Base-by-base conservation (phyloP, 352 stramenopile genomes). In the Phytophthora litchii region DNA sequence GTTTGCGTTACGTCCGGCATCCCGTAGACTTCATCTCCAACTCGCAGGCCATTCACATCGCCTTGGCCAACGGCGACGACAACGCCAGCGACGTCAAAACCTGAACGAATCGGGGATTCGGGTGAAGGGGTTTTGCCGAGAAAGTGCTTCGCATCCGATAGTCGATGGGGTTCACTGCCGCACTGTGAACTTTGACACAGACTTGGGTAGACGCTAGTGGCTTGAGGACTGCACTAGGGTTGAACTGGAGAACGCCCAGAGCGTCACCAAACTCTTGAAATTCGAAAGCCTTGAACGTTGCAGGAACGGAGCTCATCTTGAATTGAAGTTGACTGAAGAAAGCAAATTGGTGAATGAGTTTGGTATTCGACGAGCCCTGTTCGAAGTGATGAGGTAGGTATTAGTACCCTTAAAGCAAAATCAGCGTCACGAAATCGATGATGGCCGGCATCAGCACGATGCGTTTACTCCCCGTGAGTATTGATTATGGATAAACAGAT, bases 351-450 rank as follows among this genome's bases (percentile, higher is more conserved):
- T 20, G 11, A 47, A 32, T 35, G 40, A 32, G 23, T 3, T 27
- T 27, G 23, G 5, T 27, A 27, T 27, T 27, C 23, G 3, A 27
- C 23, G 23, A 27, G 23, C 23, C 3, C 23, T 27, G 5, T 5
- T 27, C 23, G 23, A 27, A 27, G 23, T 27, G 23, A 27, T 27
- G n/a, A n/a, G n/a, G n/a, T n/a, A n/a, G n/a, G n/a, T n/a, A n/a
- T n/a, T n/a, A n/a, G 23, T 27, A 27, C 23, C 23, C 3, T 27
- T 27, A 5, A 27, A 27, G 23, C 23, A 27, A 9, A 16, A 17
- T 38, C 4, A 38, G 40, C 21, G 21, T 47, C 17, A 80, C 59
- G 45, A 53, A 66, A 50, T 74, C 64, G 2, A 76, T 60, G 8
- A 71, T 46, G 38, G 20, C 31, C 10, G 23, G 8, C 29, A 11